These are phyloP conservation scores for Sporothrix mexicana DNA, from an alignment of 2,329 filamentous ascomycete species.

Conservation along the genomic window DNA sequence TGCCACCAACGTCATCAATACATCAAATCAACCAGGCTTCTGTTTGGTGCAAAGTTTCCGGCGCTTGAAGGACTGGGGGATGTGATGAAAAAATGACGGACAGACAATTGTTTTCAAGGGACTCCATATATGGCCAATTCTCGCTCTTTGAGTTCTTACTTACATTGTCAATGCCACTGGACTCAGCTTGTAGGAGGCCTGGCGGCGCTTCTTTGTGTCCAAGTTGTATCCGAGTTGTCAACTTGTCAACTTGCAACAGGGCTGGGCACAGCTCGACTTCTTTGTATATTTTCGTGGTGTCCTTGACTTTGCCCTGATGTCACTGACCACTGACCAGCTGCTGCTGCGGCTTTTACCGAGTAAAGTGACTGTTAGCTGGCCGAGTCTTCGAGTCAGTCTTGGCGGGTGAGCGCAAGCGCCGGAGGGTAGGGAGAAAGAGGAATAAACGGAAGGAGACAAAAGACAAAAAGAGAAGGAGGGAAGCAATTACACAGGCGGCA, in stretches of 20 bases:
- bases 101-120: background rate
- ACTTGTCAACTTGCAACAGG: background rate
- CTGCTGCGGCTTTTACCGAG: conserved; percentile 7
- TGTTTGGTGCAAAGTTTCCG: background rate
- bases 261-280: background rate
- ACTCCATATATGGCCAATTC: background rate
- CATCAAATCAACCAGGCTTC: background rate
- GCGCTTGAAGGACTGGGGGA: background rate
- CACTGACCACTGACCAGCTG: conserved; percentile 22
- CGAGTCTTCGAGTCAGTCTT: background rate
- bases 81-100: background rate
- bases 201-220: conserved; percentile 2
- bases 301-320: background rate
- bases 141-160: background rate
- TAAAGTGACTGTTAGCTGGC: conserved; percentile 6
- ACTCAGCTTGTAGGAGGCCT: background rate
- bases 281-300: background rate
- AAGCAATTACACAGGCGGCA: background rate
- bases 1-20: conserved; percentile 23
- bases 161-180: background rate
- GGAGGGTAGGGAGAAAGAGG: background rate
- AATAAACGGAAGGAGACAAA: background rate
- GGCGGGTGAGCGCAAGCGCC: conserved; percentile 19
- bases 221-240: background rate
- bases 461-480: background rate